Conservation (phyloP, 2,329 filamentous ascomycete species). For the Xylariaceae sp. region DNA sequence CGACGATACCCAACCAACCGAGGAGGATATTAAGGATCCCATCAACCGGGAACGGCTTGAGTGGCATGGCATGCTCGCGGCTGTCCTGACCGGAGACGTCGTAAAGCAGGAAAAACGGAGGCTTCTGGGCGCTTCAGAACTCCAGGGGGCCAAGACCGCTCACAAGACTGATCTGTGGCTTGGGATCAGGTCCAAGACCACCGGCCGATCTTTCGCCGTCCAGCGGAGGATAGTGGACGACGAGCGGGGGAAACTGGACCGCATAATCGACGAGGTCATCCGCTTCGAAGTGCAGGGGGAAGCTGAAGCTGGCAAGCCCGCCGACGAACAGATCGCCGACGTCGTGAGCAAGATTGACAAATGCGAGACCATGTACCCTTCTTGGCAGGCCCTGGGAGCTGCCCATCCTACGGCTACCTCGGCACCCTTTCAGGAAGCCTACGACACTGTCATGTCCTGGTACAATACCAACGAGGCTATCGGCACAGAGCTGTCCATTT, state of each 20-base stretch:
- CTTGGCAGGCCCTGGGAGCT: conserved; percentile 62
- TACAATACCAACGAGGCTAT: conserved; percentile 95
- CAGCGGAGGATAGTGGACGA: conserved; percentile 88
- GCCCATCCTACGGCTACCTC: conserved; percentile 74
- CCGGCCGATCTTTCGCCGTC: conserved; percentile 73
- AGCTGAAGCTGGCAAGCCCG: conserved; percentile 81
- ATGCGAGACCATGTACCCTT: conserved; percentile 79
- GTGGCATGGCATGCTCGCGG: conserved; percentile 97
- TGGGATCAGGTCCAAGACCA: conserved; percentile 74
- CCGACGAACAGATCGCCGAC: conserved; percentile 81
- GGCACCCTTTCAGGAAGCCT: conserved; percentile 69
- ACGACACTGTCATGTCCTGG: conserved; percentile 87
- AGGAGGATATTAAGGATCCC: conserved; percentile 83
- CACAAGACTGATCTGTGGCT: conserved; percentile 81
- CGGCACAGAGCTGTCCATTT: conserved; percentile 83
- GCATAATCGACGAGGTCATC: conserved; percentile 77
- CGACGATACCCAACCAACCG: conserved; percentile 80
- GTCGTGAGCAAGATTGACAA: conserved; percentile 86
- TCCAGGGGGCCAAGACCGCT: conserved; percentile 51
- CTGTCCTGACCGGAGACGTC: conserved; percentile 91
- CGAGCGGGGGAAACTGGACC: conserved; percentile 63
- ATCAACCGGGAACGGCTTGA: conserved; percentile 84
- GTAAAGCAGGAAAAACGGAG: conserved; percentile 97
- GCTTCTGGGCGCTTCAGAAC: conserved; percentile 68
- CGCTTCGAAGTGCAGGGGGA: conserved; percentile 92